Evolutionary conservation across 805 yeast species (phyloP).

Genomic region (Ogataea paraovalis): DNA sequence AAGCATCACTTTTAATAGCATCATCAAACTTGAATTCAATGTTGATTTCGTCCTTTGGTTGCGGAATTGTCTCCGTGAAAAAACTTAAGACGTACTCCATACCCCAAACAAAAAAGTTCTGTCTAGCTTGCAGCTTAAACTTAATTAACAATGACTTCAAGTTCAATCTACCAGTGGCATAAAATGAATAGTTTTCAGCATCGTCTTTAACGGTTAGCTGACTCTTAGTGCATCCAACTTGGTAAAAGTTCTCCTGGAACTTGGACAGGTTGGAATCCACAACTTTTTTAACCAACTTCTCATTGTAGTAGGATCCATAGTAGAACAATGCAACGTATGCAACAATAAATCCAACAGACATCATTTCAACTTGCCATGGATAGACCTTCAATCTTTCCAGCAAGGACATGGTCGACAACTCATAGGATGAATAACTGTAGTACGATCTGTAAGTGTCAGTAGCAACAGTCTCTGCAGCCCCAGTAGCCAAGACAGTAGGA

Average conservation of each 20-base stretch:
- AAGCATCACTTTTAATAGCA: slow-evolving; percentile 54
- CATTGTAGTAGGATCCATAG: slow-evolving; percentile 59
- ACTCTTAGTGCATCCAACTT: slow-evolving; percentile 58
- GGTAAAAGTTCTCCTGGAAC: slow-evolving; percentile 66
- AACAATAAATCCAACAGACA: slow-evolving; percentile 49
- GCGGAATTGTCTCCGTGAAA: slow-evolving; percentile 51
- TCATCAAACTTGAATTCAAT: slow-evolving; percentile 54
- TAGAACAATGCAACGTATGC: slow-evolving; percentile 48
- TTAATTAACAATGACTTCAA: slow-evolving; percentile 59
- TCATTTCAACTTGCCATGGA: slow-evolving; percentile 74
- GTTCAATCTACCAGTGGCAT: slow-evolving; percentile 86
- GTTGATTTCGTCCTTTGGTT: slow-evolving; percentile 57
- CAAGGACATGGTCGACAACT: slow-evolving; percentile 45
- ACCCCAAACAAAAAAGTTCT: slow-evolving; percentile 64
- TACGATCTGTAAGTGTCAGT: not conserved
- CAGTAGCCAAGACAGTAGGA: slow-evolving; percentile 1
- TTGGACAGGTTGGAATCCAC: slow-evolving; percentile 43
- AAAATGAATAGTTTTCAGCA: slow-evolving; percentile 57
- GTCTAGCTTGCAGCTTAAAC: slow-evolving; percentile 71
- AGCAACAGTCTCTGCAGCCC: not conserved
- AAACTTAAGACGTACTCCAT: slow-evolving; percentile 60
- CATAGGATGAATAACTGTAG: not conserved
- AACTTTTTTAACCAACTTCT: slow-evolving; percentile 48
- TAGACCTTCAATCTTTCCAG: slow-evolving; percentile 53
- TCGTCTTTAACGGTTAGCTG: slow-evolving; percentile 57